A percentile compares a stretch with the other conserved stretches of the same genome.
Evolutionary conservation across 2,329 filamentous ascomycete species (phyloP).

Genomic region (Capronia epimyces): DNA sequence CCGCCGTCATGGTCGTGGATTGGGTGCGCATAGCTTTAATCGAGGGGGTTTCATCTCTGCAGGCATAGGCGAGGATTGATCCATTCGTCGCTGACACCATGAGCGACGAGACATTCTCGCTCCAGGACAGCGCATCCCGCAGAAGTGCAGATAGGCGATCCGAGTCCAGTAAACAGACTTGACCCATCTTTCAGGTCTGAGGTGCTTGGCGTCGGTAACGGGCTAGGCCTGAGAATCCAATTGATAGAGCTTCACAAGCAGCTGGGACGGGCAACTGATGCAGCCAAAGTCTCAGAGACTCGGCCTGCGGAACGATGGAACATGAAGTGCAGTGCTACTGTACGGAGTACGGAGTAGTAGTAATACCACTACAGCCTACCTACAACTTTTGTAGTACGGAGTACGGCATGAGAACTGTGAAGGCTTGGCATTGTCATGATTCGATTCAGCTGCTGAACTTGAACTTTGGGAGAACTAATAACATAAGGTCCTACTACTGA

Average conservation of each 20-base stretch:
- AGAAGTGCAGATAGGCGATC: slow-evolving; percentile 26
- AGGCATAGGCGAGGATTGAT: slow-evolving; percentile 29
- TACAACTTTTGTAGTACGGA: background rate
- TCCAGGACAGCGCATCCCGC: slow-evolving; percentile 27
- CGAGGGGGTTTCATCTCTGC: slow-evolving; percentile 21
- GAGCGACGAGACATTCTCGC: slow-evolving; percentile 26
- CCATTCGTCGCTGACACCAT: slow-evolving; percentile 28
- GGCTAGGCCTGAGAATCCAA: too few relatives aligned
- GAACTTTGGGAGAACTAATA: too few relatives aligned
- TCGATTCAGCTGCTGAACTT: too few relatives aligned
- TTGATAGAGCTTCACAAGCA: too few relatives aligned
- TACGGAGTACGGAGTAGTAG: too few relatives aligned
- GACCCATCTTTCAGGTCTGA: slow-evolving; percentile 17
- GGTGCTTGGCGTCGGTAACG: too few relatives aligned
- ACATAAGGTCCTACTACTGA: too few relatives aligned
- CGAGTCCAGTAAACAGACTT: slow-evolving; percentile 27
- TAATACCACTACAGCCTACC: too few relatives aligned
- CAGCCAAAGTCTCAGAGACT: too few relatives aligned
- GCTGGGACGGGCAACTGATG: too few relatives aligned
- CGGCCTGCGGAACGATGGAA: too few relatives aligned
- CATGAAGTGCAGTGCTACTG: background rate
- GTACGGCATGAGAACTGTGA: too few relatives aligned
- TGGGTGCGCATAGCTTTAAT: slow-evolving; percentile 29
- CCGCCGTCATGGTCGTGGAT: slow-evolving; percentile 28
- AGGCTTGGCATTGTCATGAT: background rate